Evolutionary conservation across 495 filamentous ascomycete genomes (phyloP), one percentile per base, ranked within the genome.

Genomic region (Tetracladium marchalianum): DNA sequence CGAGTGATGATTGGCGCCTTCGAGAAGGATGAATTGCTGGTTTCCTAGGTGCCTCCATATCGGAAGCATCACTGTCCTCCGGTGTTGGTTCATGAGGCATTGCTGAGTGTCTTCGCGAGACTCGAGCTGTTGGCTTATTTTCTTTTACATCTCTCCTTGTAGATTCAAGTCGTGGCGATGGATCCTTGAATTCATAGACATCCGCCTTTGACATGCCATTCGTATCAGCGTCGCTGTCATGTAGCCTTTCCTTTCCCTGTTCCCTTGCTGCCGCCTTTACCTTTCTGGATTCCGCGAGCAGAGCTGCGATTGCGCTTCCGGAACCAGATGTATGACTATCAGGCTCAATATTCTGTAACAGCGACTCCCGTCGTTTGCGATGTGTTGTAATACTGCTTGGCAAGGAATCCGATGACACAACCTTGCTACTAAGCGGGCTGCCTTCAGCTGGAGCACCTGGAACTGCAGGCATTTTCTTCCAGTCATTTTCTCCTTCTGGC

Each of bases 121-220:
- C 31, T 46, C 57, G 43, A 11, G 49, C 24, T n/a, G 36, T 10
- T 34, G 13, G 5, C 33, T 46, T 60, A 22, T 44, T 47, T 19
- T 54, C 53, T 16, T 49, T 52, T 8, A 31, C 19, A 1, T 16
- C 4, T 11, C 37, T 41, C 15, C 8, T 15, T 10, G 13, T 35
- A 11, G 38, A n/a, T 31, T 5, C 38, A 16, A 39, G 47, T 12
- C 37, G 44, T 17, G 43, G 27, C 4, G 17, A 35, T 17, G 65
- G 59, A 9, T 47, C 55, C 8, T 43, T 53, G 37, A 64, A 62
- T 6, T 66, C 65, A 43, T 68, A 64, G 11, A 64, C 54, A 35
- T 64, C 60, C 6, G 47, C 12, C 16, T 49, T 55, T 18, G 35
- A 33, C 32, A 44, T 41, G 4, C 39, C 41, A 13, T 39, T 51